Evolutionary conservation across 768 basidiomycete species (phyloP).

Genomic region (Suillus bovinus): DNA sequence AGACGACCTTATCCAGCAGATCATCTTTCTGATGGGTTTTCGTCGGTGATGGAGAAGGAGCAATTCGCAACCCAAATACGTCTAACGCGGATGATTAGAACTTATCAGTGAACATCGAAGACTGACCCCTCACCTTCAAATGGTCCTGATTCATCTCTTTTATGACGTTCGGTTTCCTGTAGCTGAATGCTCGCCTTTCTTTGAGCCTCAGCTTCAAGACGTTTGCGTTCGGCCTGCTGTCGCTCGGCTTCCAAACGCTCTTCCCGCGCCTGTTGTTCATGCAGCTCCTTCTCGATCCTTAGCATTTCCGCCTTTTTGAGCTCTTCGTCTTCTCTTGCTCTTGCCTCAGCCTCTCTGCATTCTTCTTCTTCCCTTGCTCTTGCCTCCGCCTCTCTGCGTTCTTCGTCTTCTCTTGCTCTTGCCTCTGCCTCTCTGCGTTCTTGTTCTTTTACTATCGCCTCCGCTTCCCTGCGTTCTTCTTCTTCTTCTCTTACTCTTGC

Average conservation of each 20-base stretch:
- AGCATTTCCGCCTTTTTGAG: constrained; percentile 3
- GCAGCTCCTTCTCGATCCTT: constrained; percentile 1
- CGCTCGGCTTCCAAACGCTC: constrained; percentile 16
- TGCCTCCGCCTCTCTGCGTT: constrained; percentile 16
- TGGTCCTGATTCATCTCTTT: not conserved
- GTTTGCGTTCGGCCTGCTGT: not conserved
- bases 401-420: constrained; percentile 18
- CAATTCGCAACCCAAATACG: constrained; percentile 52
- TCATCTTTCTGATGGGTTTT: constrained; percentile 43
- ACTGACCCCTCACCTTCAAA: constrained; percentile 22
- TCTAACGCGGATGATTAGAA: constrained; percentile 39
- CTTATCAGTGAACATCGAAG: not conserved
- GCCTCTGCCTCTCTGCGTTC: constrained; percentile 20
- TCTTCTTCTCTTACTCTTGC: constrained; percentile 19
- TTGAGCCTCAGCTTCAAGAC: constrained; percentile 8
- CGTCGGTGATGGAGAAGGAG: constrained; percentile 33
- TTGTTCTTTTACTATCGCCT: constrained; percentile 16
- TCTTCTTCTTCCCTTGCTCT: constrained; percentile 11
- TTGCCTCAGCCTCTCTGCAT: not conserved
- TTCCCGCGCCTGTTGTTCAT: not conserved
- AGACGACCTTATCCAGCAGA: constrained; percentile 50
- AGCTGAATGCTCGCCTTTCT: not conserved
- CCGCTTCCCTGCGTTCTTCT: constrained; percentile 1
- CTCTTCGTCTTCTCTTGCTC: not conserved
- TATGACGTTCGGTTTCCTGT: not conserved